Conservation (phyloP, 1,139 yeast species). For the Wickerhamiella pararugosa region DNA sequence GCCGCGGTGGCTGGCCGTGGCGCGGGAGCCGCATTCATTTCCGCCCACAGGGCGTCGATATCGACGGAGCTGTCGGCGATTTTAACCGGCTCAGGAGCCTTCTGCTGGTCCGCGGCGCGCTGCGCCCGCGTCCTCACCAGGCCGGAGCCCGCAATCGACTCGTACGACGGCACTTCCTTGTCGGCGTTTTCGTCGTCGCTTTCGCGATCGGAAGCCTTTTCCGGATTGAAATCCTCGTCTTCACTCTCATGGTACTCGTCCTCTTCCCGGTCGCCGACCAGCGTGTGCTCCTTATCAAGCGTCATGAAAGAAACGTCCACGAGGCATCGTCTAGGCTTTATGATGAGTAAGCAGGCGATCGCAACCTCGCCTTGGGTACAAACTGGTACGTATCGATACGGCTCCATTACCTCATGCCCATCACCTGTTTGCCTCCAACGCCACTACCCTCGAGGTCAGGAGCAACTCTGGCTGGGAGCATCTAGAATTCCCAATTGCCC, state of each 20-base stretch:
- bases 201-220: constrained; percentile 18
- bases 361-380: too few relatives aligned
- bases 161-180: constrained; percentile 21
- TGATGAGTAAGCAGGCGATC: too few relatives aligned
- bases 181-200: constrained; percentile 23
- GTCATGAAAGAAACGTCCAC: too few relatives aligned
- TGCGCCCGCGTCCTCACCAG: constrained; percentile 2
- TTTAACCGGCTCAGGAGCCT: constrained; percentile 13
- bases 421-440: too few relatives aligned
- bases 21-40: constrained; percentile 24
- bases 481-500: too few relatives aligned
- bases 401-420: too few relatives aligned
- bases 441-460: too few relatives aligned
- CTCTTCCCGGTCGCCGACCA: constrained; percentile 14
- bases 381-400: too few relatives aligned
- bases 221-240: constrained; percentile 50
- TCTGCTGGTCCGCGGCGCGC: constrained; percentile 16
- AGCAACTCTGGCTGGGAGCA: too few relatives aligned
- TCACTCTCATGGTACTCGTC: constrained; percentile 43
- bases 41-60: constrained; percentile 41
- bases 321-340: too few relatives aligned
- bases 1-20: not conserved
- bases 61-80: constrained; percentile 27
- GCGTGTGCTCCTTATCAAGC: too few relatives aligned
- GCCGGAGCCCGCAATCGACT: constrained; percentile 1